Conservation (phyloP, 2,329 filamentous ascomycete species). For the Phialemoniopsis sp. region DNA sequence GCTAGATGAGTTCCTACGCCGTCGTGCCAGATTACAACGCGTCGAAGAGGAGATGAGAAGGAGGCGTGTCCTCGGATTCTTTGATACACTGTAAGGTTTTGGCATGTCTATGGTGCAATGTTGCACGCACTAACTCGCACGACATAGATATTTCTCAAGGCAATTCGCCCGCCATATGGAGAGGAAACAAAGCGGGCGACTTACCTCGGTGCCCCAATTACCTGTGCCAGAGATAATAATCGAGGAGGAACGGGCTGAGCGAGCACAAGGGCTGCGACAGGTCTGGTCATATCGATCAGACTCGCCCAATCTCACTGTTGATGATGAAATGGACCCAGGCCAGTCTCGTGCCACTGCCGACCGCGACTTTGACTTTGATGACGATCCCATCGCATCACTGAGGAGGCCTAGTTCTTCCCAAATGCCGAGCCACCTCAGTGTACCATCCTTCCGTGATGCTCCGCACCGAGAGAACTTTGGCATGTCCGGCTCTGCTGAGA, state of each 20-base stretch:
- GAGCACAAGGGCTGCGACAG: not conserved
- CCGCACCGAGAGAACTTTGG: no score
- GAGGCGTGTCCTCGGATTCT: conserved; percentile 87
- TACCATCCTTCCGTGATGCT: no score
- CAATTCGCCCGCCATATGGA: conserved; percentile 73
- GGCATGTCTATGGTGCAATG: not conserved
- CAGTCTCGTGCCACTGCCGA: no score
- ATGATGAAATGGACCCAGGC: no score
- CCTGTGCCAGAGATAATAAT: conserved; percentile 85
- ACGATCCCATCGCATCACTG: no score
- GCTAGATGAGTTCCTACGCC: conserved; percentile 87
- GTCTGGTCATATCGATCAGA: no score
- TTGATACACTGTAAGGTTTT: conserved; percentile 70
- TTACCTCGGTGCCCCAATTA: conserved; percentile 73
- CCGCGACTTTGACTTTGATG: no score
- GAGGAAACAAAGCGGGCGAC: conserved; percentile 66
- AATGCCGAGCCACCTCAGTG: no score
- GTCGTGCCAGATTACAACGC: conserved; percentile 81
- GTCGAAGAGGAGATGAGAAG: conserved; percentile 91
- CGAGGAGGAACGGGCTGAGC: conserved; percentile 44
- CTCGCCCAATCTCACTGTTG: no score
- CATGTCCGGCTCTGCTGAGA: no score
- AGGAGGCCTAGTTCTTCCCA: no score
- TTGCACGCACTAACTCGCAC: conserved; percentile 12
- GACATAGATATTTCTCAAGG: conserved; percentile 68